A percentile compares a stretch with the other conserved stretches of the same genome.
Conservation (phyloP, 2,329 filamentous ascomycete genomes). For the Ustilaginoidea virens region DNA sequence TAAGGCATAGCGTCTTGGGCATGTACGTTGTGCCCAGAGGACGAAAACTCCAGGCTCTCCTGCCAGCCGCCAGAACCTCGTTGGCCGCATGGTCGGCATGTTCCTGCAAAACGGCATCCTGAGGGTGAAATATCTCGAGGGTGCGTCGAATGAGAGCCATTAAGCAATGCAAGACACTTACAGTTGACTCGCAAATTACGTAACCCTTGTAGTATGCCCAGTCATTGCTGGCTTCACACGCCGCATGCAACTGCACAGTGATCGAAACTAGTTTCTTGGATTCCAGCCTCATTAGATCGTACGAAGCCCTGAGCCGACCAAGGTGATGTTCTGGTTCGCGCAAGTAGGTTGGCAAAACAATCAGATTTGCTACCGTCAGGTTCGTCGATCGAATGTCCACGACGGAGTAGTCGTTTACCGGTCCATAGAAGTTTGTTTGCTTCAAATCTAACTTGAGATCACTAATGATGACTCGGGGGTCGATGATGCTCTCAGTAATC, state of each 20-base stretch:
- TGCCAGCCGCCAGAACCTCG: slow-evolving; percentile 1
- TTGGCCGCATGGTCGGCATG: slow-evolving; percentile 1
- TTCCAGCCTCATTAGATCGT: slow-evolving; percentile 4
- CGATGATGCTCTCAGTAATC: slow-evolving; percentile 5
- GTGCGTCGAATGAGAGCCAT: slow-evolving; percentile 4
- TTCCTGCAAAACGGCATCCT: background rate
- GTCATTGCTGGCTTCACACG: slow-evolving; percentile 1
- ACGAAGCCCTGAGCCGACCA: slow-evolving; percentile 1
- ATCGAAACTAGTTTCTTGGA: slow-evolving; percentile 1
- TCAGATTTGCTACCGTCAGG: slow-evolving; percentile 3
- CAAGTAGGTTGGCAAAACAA: slow-evolving; percentile 2
- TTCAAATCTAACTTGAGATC: slow-evolving; percentile 1
- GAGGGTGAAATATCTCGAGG: slow-evolving; percentile 3
- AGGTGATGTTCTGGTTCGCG: slow-evolving; percentile 5
- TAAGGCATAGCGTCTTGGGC: slow-evolving; percentile 4
- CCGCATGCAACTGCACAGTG: slow-evolving; percentile 1
- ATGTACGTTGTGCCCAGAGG: slow-evolving; percentile 4
- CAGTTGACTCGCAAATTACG: slow-evolving; percentile 4
- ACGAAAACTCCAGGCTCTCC: slow-evolving; percentile 5
- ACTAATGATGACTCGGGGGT: slow-evolving; percentile 3
- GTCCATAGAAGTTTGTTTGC: slow-evolving; percentile 4
- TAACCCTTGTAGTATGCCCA: slow-evolving; percentile 4
- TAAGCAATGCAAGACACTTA: slow-evolving; percentile 3
- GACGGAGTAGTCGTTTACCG: slow-evolving; percentile 5
- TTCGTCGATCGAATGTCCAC: slow-evolving; percentile 5